Base-by-base conservation (phyloP, 225 moss, liverwort and hornwort genomes). In the Bryum argenteum region DNA sequence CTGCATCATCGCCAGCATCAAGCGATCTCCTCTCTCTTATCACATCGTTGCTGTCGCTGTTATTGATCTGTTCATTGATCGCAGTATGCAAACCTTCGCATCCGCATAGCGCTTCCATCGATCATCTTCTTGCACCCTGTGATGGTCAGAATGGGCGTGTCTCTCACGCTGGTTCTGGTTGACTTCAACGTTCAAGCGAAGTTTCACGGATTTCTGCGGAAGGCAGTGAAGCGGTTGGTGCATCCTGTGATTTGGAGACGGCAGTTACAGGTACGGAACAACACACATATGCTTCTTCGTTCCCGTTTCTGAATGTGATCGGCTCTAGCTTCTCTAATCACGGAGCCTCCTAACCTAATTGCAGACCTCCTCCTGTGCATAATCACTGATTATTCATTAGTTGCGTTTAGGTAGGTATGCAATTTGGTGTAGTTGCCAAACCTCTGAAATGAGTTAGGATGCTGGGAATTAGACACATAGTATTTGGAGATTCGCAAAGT, bases 191-290 rank as follows among this genome's bases (percentile, higher is more conserved):
- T 28, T 61, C 58, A 54, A 2, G 48, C 40, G 58, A 54, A 15
- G 11, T 55, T 69, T 24, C 77, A 52, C 19, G 41, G 45, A 39
- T 40, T 65, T 69, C 65, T 70, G 68, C 44, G n/a, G 77, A 78
- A 54, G 45, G 45, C 55, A 9, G 54, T 60, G 65, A 74, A 78
- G 61, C 60, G 65, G 60, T 69, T 70, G 69, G 70, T 40, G 53
- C 54, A 39, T 70, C 57, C 65, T 14, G 77, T 69, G 63, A 59
- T 69, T 58, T 62, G 56, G 67, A 76, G 71, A 50, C 66, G 51
- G 54, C 73, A 65, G 65, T 68, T 58, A 17, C 78, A 82, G 73
- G 70, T 82, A 57, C 37, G 58, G 33, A 48, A 22, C 1, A 9
- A 11, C 23, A 24, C 24, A 7, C 54, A 11, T 44, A 8, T 40